Evolutionary conservation across 768 basidiomycete species (phyloP).

Genomic region (Phlebiopsis flavidoalba): DNA sequence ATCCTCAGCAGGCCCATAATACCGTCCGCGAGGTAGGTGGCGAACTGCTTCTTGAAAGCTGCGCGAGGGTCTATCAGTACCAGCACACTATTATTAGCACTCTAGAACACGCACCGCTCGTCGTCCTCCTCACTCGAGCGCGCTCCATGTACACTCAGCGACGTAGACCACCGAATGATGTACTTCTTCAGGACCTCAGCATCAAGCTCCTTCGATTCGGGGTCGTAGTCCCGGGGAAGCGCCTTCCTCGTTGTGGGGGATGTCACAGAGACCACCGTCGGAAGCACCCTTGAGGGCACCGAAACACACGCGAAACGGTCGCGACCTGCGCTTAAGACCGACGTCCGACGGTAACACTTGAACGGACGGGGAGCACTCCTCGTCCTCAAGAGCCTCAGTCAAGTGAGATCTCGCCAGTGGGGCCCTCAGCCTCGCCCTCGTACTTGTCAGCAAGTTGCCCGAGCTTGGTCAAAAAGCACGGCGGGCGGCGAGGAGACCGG

Average conservation of each 20-base stretch:
- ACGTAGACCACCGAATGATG: constrained; percentile 96
- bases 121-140: constrained; percentile 99
- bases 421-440: constrained; percentile 87
- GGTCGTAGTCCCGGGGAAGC: constrained; percentile 97
- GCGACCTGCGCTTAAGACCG: constrained; percentile 95
- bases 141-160: constrained; percentile 99
- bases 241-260: constrained; percentile 97
- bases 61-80: not conserved
- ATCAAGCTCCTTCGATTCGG: constrained; percentile 88
- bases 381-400: constrained; percentile 84
- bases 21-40: constrained; percentile 92
- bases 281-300: constrained; percentile 98
- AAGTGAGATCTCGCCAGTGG: constrained; percentile 80
- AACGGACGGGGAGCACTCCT: constrained; percentile 97
- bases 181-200: constrained; percentile 96
- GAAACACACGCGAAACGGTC: constrained; percentile 87
- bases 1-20: constrained; percentile 96
- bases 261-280: constrained; percentile 94
- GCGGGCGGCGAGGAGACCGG: constrained; percentile 91
- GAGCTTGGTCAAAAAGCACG: constrained; percentile 92
- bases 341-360: constrained; percentile 98
- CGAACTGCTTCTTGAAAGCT: constrained; percentile 98
- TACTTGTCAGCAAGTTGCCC: constrained; percentile 97
- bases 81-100: not conserved
- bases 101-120: constrained; percentile 59